Evolutionary conservation across 2,329 filamentous ascomycete species (phyloP).

Genomic region (Alternaria burnsii): DNA sequence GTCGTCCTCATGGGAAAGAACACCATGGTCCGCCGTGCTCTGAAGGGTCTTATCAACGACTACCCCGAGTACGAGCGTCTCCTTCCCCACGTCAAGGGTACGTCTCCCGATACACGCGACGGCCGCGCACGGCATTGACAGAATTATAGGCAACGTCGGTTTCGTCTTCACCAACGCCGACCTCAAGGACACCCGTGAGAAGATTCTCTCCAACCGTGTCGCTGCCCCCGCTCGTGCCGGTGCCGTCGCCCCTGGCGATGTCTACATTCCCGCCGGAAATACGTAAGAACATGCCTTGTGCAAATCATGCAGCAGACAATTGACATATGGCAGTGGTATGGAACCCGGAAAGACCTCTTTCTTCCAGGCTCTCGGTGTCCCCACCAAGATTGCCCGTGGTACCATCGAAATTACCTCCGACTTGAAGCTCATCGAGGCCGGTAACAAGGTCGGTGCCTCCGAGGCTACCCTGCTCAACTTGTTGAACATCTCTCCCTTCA

Average conservation of each 20-base stretch:
- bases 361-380: conserved; percentile 99
- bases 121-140: conserved; percentile 26
- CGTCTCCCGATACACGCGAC: conserved; percentile 19
- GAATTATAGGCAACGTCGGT: conserved; percentile 79
- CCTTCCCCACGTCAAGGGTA: conserved; percentile 88
- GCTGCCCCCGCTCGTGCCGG: conserved; percentile 97
- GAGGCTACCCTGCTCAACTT: conserved; percentile 99
- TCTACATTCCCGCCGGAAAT: conserved; percentile 97
- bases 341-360: conserved; percentile 99
- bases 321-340: conserved; percentile 72
- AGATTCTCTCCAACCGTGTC: conserved; percentile 96
- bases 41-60: conserved; percentile 92
- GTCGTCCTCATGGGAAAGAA: conserved; percentile 99
- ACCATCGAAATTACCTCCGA: conserved; percentile 99
- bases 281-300: conserved; percentile 59
- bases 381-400: conserved; percentile 99
- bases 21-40: conserved; percentile 99
- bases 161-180: conserved; percentile 99
- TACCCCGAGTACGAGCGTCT: conserved; percentile 98
- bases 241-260: conserved; percentile 91
- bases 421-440: conserved; percentile 95
- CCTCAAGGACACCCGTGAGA: conserved; percentile 89
- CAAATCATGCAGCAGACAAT: conserved; percentile 3
- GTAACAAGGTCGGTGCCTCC: conserved; percentile 94
- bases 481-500: conserved; percentile 88